Percentiles rank a stretch among this genome's conserved stretches.
These are phyloP conservation scores for Phylloporus scabripes DNA, from an alignment of 768 basidiomycete species.

Conservation along the genomic window DNA sequence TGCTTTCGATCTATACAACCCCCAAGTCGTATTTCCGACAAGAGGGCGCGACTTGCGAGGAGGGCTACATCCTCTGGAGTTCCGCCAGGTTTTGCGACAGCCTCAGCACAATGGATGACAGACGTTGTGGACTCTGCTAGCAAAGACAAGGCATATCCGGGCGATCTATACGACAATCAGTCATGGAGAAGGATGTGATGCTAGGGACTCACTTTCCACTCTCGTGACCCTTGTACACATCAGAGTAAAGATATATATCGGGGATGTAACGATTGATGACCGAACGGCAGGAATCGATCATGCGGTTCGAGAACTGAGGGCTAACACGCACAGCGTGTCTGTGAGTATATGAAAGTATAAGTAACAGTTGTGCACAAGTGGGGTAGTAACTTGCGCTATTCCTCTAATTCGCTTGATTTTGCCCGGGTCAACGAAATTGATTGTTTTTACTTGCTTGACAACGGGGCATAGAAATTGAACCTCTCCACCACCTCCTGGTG, in stretches of 20 bases:
- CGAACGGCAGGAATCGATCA: constrained; percentile 92
- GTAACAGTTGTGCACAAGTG: not conserved
- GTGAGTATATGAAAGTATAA: constrained; percentile 4
- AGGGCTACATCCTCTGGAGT: constrained; percentile 93
- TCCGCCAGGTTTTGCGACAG: constrained; percentile 72
- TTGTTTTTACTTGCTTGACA: constrained; percentile 84
- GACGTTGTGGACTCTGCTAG: constrained; percentile 91
- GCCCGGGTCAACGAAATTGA: constrained; percentile 89
- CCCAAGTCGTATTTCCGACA: constrained; percentile 73
- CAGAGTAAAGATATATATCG: constrained; percentile 96
- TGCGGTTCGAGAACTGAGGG: constrained; percentile 95
- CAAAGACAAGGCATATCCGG: constrained; percentile 89
- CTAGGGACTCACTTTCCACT: constrained; percentile 77
- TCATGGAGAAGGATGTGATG: not conserved
- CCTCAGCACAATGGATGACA: constrained; percentile 83
- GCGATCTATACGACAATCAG: constrained; percentile 55
- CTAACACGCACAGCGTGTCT: constrained; percentile 96
- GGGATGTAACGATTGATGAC: constrained; percentile 95
- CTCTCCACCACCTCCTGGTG: constrained; percentile 91
- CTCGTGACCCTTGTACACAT: constrained; percentile 96
- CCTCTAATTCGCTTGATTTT: constrained; percentile 93
- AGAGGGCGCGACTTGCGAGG: constrained; percentile 68
- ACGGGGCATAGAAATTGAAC: constrained; percentile 90
- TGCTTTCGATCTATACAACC: constrained; percentile 91
- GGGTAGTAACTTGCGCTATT: constrained; percentile 67